Conservation (phyloP, 2,329 filamentous ascomycete species). For the Myriosclerotinia duriaeana region DNA sequence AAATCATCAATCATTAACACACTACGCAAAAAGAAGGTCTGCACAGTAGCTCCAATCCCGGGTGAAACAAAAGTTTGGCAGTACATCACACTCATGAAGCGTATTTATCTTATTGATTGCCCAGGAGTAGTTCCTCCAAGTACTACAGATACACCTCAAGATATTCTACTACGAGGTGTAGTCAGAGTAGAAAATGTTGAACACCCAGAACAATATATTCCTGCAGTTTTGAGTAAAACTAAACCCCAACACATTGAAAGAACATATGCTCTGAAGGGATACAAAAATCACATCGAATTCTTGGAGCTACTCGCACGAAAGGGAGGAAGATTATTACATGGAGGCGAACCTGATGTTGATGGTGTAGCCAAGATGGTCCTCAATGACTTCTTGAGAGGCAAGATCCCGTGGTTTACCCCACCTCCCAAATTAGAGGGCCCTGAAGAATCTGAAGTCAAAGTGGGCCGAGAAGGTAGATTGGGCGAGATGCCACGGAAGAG, state of each 20-base stretch:
- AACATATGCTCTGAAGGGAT: slow-evolving; percentile 85
- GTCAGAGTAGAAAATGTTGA: slow-evolving; percentile 95
- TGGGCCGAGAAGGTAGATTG: slow-evolving; percentile 72
- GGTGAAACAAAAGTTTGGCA: slow-evolving; percentile 99
- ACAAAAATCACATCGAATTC: slow-evolving; percentile 75
- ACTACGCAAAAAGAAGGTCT: slow-evolving; percentile 88
- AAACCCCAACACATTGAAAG: slow-evolving; percentile 86
- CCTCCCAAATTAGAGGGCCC: slow-evolving; percentile 61
- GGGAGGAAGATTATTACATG: slow-evolving; percentile 79
- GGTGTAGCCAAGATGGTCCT: slow-evolving; percentile 95
- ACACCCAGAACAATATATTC: slow-evolving; percentile 93
- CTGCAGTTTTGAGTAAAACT: slow-evolving; percentile 74
- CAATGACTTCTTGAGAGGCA: slow-evolving; percentile 93
- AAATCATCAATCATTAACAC: slow-evolving; percentile 99
- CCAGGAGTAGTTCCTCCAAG: slow-evolving; percentile 94
- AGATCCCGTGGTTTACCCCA: slow-evolving; percentile 93
- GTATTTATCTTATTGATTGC: slow-evolving; percentile 93
- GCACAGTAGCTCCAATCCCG: slow-evolving; percentile 89
- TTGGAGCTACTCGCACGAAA: slow-evolving; percentile 85
- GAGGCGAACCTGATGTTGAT: slow-evolving; percentile 92
- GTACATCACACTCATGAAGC: slow-evolving; percentile 92
- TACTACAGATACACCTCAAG: slow-evolving; percentile 76
- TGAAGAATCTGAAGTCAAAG: slow-evolving; percentile 50
- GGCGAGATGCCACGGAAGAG: slow-evolving; percentile 88
- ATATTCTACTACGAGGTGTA: slow-evolving; percentile 86